These are phyloP conservation scores for Centrapalus pauciflorus DNA, from an alignment of 129 eudicot genomes.

Conservation along the genomic window DNA sequence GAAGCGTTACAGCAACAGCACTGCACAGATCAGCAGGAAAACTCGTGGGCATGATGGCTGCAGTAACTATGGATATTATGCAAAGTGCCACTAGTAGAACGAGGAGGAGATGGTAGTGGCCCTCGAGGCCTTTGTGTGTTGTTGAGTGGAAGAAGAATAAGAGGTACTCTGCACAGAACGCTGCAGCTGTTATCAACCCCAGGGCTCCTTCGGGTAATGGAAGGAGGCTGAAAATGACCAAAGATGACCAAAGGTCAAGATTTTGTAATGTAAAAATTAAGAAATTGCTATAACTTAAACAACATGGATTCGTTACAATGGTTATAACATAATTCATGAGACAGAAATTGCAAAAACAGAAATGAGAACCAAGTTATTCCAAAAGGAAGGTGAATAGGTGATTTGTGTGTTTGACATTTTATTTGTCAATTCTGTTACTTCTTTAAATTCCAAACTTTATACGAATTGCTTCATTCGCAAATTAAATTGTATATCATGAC, in stretches of 20 bases:
- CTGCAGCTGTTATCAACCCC: slow-evolving; percentile 72
- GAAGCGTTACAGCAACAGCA: slow-evolving; percentile 74
- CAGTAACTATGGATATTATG: slow-evolving; percentile 48
- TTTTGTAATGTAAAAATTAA: not conserved
- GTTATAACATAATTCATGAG: no score
- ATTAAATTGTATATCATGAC: no score
- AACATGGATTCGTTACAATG: no score
- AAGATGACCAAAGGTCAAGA: slow-evolving; percentile 4
- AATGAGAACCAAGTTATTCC: no score
- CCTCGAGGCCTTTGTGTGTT: slow-evolving; percentile 85
- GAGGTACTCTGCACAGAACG: slow-evolving; percentile 80
- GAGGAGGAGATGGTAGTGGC: slow-evolving; percentile 80
- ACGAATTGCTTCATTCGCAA: no score
- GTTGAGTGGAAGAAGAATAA: slow-evolving; percentile 87
- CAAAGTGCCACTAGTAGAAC: slow-evolving; percentile 75
- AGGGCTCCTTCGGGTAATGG: slow-evolving; percentile 78
- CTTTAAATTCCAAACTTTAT: no score
- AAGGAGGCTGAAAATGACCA: slow-evolving; percentile 51
- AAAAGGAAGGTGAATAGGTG: no score
- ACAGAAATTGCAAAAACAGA: no score
- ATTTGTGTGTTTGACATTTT: no score
- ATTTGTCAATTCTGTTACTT: no score
- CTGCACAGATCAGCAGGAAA: slow-evolving; percentile 66
- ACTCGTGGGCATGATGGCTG: slow-evolving; percentile 75
- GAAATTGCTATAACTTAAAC: not conserved